These are phyloP conservation scores for Aciculoconidium aculeatum DNA, from an alignment of 805 yeast species.

Conservation along the genomic window DNA sequence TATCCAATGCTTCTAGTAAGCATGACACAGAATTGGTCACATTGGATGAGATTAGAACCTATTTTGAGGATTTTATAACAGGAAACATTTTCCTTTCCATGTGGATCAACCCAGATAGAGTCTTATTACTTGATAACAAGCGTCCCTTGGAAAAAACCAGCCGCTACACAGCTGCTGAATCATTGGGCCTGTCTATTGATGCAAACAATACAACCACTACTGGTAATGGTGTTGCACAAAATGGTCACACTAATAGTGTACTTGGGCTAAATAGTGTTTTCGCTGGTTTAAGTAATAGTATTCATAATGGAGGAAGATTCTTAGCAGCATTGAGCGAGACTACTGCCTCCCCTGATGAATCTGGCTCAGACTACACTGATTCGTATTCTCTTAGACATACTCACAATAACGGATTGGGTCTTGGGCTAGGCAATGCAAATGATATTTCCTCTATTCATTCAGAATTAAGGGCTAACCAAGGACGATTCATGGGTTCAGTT, in stretches of 20 bases:
- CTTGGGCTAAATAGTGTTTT: background rate
- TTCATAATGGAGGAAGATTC: slow-evolving; percentile 3
- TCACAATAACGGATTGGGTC: slow-evolving; percentile 9
- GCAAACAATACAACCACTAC: slow-evolving; percentile 3
- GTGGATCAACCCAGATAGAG: slow-evolving; percentile 29
- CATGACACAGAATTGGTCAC: slow-evolving; percentile 3
- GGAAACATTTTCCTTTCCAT: slow-evolving; percentile 20
- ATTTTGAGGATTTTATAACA: slow-evolving; percentile 17
- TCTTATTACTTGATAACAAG: slow-evolving; percentile 11
- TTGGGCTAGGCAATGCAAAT: slow-evolving; percentile 36
- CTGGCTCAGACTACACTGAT: slow-evolving; percentile 6
- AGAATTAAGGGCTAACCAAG: too few species aligned
- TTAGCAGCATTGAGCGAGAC: slow-evolving; percentile 2
- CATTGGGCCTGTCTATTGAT: too few species aligned
- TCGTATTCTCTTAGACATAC: slow-evolving; percentile 5
- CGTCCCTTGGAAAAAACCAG: too few species aligned
- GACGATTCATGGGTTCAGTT: too few species aligned
- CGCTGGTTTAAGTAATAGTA: background rate
- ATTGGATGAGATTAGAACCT: slow-evolving; percentile 2
- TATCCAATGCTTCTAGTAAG: background rate
- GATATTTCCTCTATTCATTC: slow-evolving; percentile 39
- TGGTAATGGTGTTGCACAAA: background rate
- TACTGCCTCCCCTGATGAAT: slow-evolving; percentile 5
- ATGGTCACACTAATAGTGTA: slow-evolving; percentile 1
- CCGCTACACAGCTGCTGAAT: too few species aligned